Percentiles rank a stretch among this genome's conserved stretches.
Evolutionary conservation across 2,329 filamentous ascomycete genomes (phyloP).

Genomic region (Cytospora mali): DNA sequence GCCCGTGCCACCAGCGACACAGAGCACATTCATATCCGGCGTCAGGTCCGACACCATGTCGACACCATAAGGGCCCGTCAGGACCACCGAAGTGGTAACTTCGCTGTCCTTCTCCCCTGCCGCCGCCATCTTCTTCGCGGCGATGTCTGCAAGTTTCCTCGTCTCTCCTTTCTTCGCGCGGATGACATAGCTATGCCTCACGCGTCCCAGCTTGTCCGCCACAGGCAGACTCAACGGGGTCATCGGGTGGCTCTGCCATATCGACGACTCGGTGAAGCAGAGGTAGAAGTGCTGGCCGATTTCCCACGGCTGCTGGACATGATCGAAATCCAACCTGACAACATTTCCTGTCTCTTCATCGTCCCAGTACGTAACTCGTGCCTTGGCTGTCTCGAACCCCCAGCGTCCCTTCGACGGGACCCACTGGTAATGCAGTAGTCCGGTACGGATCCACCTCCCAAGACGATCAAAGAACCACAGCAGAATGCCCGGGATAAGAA

Average conservation of each 20-base stretch:
- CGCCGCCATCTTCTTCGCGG: conserved; percentile 40
- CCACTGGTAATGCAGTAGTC: conserved; percentile 63
- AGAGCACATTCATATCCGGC: conserved; percentile 51
- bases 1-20: conserved; percentile 60
- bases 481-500: conserved; percentile 66
- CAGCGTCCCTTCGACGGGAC: conserved; percentile 44
- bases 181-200: conserved; percentile 59
- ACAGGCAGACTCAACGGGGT: conserved; percentile 61
- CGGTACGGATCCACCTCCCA: conserved; percentile 59
- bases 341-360: conserved; percentile 62
- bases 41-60: conserved; percentile 47
- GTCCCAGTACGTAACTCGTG: conserved; percentile 54
- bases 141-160: conserved; percentile 52
- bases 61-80: conserved; percentile 67
- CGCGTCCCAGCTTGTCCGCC: conserved; percentile 40
- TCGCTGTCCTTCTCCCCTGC: conserved; percentile 11
- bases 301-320: conserved; percentile 62
- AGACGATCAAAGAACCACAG: conserved; percentile 68
- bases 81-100: conserved; percentile 55
- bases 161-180: conserved; percentile 64
- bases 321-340: conserved; percentile 66
- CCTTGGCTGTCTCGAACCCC: conserved; percentile 58
- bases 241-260: conserved; percentile 76
- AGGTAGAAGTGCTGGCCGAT: conserved; percentile 74
- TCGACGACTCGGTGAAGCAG: conserved; percentile 65